Base-by-base conservation (phyloP, 2,329 filamentous ascomycete genomes). In the Neurospora crassa region DNA sequence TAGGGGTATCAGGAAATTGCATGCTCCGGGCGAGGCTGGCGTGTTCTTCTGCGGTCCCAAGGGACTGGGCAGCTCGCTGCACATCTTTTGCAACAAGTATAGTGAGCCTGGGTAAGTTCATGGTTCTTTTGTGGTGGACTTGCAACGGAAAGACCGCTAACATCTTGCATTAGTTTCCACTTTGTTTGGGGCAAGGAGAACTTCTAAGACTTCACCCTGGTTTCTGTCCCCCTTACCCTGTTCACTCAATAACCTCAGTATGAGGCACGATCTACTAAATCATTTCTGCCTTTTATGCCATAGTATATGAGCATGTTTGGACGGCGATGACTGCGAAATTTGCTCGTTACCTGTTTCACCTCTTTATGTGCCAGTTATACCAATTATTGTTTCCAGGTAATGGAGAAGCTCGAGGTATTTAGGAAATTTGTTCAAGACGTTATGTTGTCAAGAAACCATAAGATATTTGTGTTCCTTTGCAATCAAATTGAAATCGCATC, bases 11-110 rank as follows among this genome's bases (percentile, higher is more conserved):
- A 85, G 92, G 77, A 94, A 94, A 81, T 88, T 96, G 74, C 91
- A 93, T 78, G 83, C 85, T 5, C 90, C 91, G 1, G 88, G 88
- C 67, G 91, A 93, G 81, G 90, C 89, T 1, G 91, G 91, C 76
- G 91, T 93, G 20, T 93, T 96, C 84, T 96, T 95, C 84, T 96
- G 92, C 79, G 92, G 92, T 0, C 92, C 92, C 42, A 95, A 95
- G 83, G 89, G 88, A 0, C 81, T 95, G 74, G 92, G 92, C 69
- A 93, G 90, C 78, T 84, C 89, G 72, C 81, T 96, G 79, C 92
- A 96, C 78, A 87, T 93, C 73, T 94, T 92, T 82, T 96, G 92
- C 81, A 96, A 95, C 80, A 93, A 93, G 85, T 95, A 95, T 83
- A 92, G 90, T 72, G 92, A 94, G 78, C 91, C 92, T 79, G 92